These are phyloP conservation scores for Auxenochlorella pyrenoidosa DNA, from an alignment of 139 green algal genomes.

Conservation along the genomic window DNA sequence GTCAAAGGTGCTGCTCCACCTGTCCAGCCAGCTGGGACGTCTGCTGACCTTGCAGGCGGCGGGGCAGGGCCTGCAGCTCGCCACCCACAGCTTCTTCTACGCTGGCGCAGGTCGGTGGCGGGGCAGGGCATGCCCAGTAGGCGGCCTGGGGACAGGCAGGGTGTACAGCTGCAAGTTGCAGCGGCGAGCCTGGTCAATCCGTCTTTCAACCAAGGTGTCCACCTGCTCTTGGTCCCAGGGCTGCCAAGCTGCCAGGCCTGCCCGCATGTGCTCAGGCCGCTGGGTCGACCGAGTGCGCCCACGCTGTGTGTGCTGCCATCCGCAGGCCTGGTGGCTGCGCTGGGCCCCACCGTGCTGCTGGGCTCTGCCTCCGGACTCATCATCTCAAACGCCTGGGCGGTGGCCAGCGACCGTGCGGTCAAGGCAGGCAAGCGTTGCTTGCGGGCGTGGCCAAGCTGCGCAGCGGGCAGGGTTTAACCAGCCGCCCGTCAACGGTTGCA, in stretches of 20 bases:
- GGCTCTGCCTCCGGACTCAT: slow-evolving; percentile 45
- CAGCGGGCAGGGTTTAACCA: no score
- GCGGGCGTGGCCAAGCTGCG: background rate
- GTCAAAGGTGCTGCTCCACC: slow-evolving; percentile 62
- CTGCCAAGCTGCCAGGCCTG: background rate
- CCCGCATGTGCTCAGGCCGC: background rate
- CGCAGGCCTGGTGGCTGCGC: slow-evolving; percentile 64
- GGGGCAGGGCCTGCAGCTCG: slow-evolving; percentile 51
- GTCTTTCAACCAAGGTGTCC: background rate
- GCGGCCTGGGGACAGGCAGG: no score
- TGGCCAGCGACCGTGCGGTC: slow-evolving; percentile 61
- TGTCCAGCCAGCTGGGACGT: slow-evolving; percentile 50
- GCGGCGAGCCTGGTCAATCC: background rate
- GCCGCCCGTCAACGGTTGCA: no score
- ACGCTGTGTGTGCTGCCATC: background rate
- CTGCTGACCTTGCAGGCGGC: slow-evolving; percentile 57
- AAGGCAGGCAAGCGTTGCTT: slow-evolving; percentile 57
- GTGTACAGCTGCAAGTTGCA: no score
- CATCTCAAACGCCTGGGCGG: slow-evolving; percentile 65
- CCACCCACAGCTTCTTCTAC: slow-evolving; percentile 57
- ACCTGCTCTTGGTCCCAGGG: no score
- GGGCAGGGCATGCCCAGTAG: no score
- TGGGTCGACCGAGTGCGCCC: no score
- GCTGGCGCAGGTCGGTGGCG: slow-evolving; percentile 42
- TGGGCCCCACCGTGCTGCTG: slow-evolving; percentile 54